Percentiles rank a stretch among this genome's conserved stretches.
phyloP scores from a whole-genome alignment of 176 grass and related monocot species.

The Coix lacrymajobi region DNA sequence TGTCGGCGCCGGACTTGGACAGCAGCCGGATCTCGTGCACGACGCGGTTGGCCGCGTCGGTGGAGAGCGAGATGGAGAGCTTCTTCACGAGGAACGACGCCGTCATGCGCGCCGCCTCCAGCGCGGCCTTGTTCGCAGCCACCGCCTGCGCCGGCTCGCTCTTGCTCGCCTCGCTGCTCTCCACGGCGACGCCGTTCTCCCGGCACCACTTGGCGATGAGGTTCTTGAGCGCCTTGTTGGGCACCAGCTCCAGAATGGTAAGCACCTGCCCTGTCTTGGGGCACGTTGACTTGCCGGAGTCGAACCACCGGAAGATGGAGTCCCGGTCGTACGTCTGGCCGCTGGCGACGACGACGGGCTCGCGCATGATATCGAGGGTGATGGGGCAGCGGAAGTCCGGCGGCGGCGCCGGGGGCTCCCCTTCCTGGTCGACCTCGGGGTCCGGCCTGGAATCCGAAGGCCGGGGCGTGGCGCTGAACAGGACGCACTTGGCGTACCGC shows the following conservation, averaged over 20 bases:
- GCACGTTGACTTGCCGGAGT: conserved; percentile 72
- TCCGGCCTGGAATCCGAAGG: conserved; percentile 38
- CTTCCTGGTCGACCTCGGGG: conserved; percentile 32
- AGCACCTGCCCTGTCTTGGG: conserved; percentile 83
- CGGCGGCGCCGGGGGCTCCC: conserved; percentile 43
- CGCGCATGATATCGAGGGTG: conserved; percentile 84
- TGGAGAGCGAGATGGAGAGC: conserved; percentile 41
- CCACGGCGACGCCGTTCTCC: conserved; percentile 63
- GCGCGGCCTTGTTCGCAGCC: conserved; percentile 73
- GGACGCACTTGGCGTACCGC: conserved; percentile 86
- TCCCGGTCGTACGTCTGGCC: conserved; percentile 94
- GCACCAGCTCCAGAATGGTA: conserved; percentile 51
- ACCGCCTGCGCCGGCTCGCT: conserved; percentile 24
- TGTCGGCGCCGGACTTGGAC: conserved; percentile 63
- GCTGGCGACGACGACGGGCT: conserved; percentile 75
- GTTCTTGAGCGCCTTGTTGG: conserved; percentile 85
- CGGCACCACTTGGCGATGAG: conserved; percentile 88
- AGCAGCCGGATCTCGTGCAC: conserved; percentile 89
- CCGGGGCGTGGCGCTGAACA: conserved; percentile 67
- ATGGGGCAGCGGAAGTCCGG: conserved; percentile 93
- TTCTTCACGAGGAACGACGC: conserved; percentile 80
- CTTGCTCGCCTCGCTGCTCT: conserved; percentile 42
- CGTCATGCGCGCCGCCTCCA: conserved; percentile 88
- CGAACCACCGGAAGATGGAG: conserved; percentile 73
- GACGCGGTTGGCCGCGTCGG: conserved; percentile 63